Percentiles rank a stretch among this genome's conserved stretches.
Conservation (phyloP, 352 stramenopile species). For the Globisporangium abappressorium region DNA sequence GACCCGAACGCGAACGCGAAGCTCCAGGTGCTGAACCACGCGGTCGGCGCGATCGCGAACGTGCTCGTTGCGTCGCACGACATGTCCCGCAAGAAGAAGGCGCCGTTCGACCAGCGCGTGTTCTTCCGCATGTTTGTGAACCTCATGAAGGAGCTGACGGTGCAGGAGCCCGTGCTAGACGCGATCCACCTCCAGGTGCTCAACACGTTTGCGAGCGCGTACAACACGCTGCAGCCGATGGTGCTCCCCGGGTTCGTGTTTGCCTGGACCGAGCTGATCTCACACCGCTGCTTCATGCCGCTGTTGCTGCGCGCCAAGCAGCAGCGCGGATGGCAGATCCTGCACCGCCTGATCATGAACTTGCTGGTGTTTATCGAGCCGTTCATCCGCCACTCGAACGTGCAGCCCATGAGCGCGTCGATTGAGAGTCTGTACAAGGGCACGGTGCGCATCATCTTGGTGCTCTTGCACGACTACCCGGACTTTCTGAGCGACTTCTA, state of each 20-base stretch:
- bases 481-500: conserved; percentile 98
- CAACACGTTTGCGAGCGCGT: conserved; percentile 95
- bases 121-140: conserved; percentile 99
- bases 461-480: conserved; percentile 98
- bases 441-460: conserved; percentile 95
- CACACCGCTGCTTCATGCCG: conserved; percentile 98
- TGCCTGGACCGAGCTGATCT: conserved; percentile 98
- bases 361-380: conserved; percentile 98
- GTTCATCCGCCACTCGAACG: conserved; percentile 89
- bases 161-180: conserved; percentile 92
- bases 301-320: conserved; percentile 92
- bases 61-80: conserved; percentile 90
- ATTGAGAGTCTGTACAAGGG: conserved; percentile 98
- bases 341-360: conserved; percentile 97
- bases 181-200: conserved; percentile 94
- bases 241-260: conserved; percentile 97
- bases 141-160: conserved; percentile 96
- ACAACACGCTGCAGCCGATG: conserved; percentile 96
- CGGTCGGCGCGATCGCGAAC: conserved; percentile 93
- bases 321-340: conserved; percentile 96
- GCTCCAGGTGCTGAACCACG: conserved; percentile 93
- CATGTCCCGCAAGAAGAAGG: conserved; percentile 80
- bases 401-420: conserved; percentile 82
- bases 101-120: conserved; percentile 95
- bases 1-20: conserved; percentile 79